Percentiles rank a stretch among this genome's conserved stretches.
These are phyloP conservation scores for Plectosphaerella cucumerina DNA, from an alignment of 2,329 filamentous ascomycete genomes.

Conservation along the genomic window DNA sequence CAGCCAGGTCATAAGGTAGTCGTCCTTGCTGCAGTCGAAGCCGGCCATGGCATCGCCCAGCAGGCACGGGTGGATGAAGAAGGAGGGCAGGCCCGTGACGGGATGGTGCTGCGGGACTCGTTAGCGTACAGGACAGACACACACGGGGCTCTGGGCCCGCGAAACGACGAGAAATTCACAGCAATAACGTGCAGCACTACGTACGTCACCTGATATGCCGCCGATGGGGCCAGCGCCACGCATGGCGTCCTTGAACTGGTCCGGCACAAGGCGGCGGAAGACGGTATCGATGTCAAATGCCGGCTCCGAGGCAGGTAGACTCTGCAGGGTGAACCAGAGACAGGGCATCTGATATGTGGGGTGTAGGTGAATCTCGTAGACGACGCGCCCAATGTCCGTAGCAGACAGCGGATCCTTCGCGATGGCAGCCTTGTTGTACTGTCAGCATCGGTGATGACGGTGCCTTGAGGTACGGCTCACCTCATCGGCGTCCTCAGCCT, in stretches of 20 bases:
- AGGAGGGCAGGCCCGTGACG: constrained; percentile 69
- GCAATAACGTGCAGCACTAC: constrained; percentile 30
- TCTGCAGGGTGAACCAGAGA: constrained; percentile 68
- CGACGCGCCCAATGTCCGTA: constrained; percentile 43
- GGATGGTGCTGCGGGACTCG: constrained; percentile 68
- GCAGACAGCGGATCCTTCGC: constrained; percentile 18
- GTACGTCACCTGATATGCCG: constrained; percentile 72
- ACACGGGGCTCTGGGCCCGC: constrained; percentile 4
- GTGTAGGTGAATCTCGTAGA: constrained; percentile 72
- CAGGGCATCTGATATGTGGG: constrained; percentile 72
- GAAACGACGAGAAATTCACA: constrained; percentile 24
- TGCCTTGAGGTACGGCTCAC: constrained; percentile 24
- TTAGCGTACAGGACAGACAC: constrained; percentile 16
- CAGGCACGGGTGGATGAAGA: constrained; percentile 91
- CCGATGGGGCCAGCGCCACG: constrained; percentile 61
- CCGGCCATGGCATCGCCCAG: constrained; percentile 74
- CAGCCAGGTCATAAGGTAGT: constrained; percentile 85
- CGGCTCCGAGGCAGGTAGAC: constrained; percentile 49
- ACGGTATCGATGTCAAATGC: constrained; percentile 63
- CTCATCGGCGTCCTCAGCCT: constrained; percentile 47
- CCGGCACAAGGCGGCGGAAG: constrained; percentile 66
- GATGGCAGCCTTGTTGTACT: constrained; percentile 38
- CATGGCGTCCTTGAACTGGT: constrained; percentile 58
- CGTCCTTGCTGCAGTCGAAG: constrained; percentile 56
- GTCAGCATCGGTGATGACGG: background rate